Evolutionary conservation across 2,329 filamentous ascomycete genomes (phyloP).

Genomic region (Aspergillus neotritici): DNA sequence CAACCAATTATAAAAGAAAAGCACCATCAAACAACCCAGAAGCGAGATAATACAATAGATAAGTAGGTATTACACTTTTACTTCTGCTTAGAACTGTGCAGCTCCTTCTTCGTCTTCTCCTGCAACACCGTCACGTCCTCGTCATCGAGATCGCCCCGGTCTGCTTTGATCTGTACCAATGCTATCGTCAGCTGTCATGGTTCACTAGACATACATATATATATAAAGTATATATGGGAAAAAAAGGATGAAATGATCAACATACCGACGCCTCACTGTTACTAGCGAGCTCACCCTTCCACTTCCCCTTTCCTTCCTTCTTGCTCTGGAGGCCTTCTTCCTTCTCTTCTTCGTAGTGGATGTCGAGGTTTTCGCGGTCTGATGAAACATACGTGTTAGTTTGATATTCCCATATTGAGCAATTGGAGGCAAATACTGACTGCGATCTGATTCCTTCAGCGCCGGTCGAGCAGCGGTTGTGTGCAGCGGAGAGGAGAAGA

Average conservation of each 20-base stretch:
- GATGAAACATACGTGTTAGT: too few relatives aligned
- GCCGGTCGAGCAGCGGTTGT: conserved; percentile 20
- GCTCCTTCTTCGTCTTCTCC: conserved; percentile 51
- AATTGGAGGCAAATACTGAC: conserved; percentile 17
- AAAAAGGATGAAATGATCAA: conserved; percentile 8
- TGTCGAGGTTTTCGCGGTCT: conserved; percentile 41
- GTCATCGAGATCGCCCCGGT: conserved; percentile 44
- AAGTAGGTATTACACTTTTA: too few relatives aligned
- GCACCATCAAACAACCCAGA: too few relatives aligned
- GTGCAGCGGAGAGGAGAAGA: conserved; percentile 23
- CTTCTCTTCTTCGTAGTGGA: conserved; percentile 52
- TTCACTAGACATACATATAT: too few relatives aligned
- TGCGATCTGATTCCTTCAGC: conserved; percentile 33
- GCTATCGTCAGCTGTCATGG: neutral
- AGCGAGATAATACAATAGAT: too few relatives aligned
- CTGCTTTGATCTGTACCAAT: conserved; percentile 53
- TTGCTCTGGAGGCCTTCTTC: conserved; percentile 51
- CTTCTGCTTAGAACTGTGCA: conserved; percentile 36
- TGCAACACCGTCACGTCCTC: conserved; percentile 48
- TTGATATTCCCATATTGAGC: neutral
- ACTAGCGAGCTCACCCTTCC: conserved; percentile 71
- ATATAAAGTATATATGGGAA: too few relatives aligned
- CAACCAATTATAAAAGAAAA: too few relatives aligned
- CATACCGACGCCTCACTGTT: conserved; percentile 71
- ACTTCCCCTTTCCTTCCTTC: conserved; percentile 61